A percentile compares a stretch with the other conserved stretches of the same genome.
Conservation (phyloP, 1,139 yeast genomes). For the Debaryomyces nepalensis region DNA sequence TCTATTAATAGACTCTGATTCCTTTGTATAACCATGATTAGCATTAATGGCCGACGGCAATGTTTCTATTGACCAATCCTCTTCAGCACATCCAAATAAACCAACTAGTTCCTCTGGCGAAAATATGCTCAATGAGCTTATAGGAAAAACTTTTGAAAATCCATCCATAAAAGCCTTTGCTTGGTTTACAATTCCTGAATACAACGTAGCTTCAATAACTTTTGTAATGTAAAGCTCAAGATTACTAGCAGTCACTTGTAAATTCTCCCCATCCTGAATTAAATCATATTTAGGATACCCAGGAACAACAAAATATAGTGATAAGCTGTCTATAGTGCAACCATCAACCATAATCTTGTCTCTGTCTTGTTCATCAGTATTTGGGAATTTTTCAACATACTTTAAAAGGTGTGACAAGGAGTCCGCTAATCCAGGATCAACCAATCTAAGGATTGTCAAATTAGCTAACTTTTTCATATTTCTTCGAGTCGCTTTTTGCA, state of each 20-base stretch:
- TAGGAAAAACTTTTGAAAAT: conserved; percentile 84
- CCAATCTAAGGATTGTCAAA: conserved; percentile 47
- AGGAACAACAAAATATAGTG: conserved; percentile 73
- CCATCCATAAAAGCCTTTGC: conserved; percentile 76
- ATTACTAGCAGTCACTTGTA: conserved; percentile 56
- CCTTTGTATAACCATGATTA: conserved; percentile 86
- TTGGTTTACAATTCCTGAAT: conserved; percentile 68
- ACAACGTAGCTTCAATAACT: conserved; percentile 66
- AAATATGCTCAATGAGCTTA: conserved; percentile 69
- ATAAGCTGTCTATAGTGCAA: conserved; percentile 54
- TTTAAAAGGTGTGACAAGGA: conserved; percentile 60
- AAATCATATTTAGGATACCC: conserved; percentile 71
- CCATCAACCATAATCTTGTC: conserved; percentile 42
- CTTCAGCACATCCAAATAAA: conserved; percentile 69
- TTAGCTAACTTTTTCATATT: conserved; percentile 35
- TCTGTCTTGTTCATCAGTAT: conserved; percentile 23
- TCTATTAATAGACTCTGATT: conserved; percentile 64
- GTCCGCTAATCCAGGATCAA: conserved; percentile 66
- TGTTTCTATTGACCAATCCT: conserved; percentile 82
- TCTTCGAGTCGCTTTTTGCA: conserved; percentile 17
- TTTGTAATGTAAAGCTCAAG: conserved; percentile 59
- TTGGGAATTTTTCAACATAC: conserved; percentile 39
- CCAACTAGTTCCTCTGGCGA: conserved; percentile 73
- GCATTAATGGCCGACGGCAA: conserved; percentile 69
- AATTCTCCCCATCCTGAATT: conserved; percentile 56